Evolutionary conservation across 1,139 yeast genomes (phyloP).

Genomic region (Taphrina betulina): DNA sequence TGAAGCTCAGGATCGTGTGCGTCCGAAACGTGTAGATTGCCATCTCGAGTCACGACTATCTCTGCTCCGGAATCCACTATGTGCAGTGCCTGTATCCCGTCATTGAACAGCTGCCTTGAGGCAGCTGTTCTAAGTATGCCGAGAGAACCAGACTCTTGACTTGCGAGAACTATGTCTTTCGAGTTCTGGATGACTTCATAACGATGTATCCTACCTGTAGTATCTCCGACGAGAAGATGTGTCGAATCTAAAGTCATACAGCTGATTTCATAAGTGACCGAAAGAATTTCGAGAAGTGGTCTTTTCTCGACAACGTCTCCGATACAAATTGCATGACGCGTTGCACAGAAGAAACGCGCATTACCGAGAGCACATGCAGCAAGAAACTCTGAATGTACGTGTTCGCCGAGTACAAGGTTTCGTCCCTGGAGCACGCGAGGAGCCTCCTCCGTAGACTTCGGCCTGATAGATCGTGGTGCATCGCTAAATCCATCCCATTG

Average conservation of each 20-base stretch:
- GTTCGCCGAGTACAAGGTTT: slow-evolving; percentile 15
- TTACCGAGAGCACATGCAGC: slow-evolving; percentile 1
- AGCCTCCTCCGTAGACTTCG: background rate
- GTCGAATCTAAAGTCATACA: background rate
- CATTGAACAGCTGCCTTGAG: no score
- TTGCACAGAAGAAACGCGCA: no score
- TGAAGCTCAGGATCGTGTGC: no score
- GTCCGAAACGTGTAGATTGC: no score
- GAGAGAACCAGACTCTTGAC: no score
- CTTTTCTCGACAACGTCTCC: slow-evolving; percentile 4
- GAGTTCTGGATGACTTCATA: background rate
- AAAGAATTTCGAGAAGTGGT: background rate
- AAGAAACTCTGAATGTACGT: slow-evolving; percentile 11
- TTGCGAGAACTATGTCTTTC: no score
- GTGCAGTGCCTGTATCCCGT: no score
- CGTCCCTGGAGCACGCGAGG: slow-evolving; percentile 21
- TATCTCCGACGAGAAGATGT: background rate
- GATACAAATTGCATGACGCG: slow-evolving; percentile 3
- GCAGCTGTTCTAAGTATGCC: no score
- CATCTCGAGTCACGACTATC: no score
- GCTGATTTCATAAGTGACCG: background rate
- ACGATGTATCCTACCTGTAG: background rate
- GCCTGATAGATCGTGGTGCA: no score
- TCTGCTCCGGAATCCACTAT: no score
- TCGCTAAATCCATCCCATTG: background rate